Evolutionary conservation across 1,284 basidiomycete species (phyloP).

Genomic region (Rhodotorula sp.): DNA sequence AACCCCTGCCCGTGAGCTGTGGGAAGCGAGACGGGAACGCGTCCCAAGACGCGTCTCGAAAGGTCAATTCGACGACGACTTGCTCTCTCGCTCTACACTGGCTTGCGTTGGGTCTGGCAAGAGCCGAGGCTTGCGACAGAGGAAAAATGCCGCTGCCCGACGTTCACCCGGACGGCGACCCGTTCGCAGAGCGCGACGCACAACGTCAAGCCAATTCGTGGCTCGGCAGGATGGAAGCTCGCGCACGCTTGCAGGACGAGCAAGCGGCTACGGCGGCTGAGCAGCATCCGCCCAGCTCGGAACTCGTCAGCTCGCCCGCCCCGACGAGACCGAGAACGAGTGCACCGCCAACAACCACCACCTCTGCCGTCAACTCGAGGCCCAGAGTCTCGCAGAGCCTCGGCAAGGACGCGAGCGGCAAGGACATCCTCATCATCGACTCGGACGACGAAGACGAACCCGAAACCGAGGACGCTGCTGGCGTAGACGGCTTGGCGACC

Average conservation of each 20-base stretch:
- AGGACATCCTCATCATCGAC: constrained; percentile 15
- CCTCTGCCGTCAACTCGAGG: neutral
- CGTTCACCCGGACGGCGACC: constrained; percentile 39
- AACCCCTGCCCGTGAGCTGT: too few species aligned
- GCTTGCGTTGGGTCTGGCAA: neutral
- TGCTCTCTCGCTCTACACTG: neutral
- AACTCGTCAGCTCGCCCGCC: constrained; percentile 1
- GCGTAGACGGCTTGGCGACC: neutral
- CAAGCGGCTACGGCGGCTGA: neutral
- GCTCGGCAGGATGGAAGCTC: constrained; percentile 29
- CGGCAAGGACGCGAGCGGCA: constrained; percentile 7
- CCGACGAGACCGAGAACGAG: neutral
- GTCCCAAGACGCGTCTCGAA: neutral
- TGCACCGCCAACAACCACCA: neutral
- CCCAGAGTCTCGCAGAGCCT: neutral
- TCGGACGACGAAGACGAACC: constrained; percentile 9
- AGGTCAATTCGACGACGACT: neutral
- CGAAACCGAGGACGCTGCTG: neutral
- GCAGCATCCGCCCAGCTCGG: neutral
- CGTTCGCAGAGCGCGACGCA: constrained; percentile 31
- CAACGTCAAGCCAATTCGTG: neutral
- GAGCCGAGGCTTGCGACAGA: too few species aligned
- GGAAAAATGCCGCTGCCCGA: constrained; percentile 18
- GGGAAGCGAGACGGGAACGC: neutral
- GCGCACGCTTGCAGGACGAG: constrained; percentile 9